Evolutionary conservation across 2,329 filamentous ascomycete species (phyloP), one percentile per base, ranked within the genome.

Genomic region (Beauveria varroae): DNA sequence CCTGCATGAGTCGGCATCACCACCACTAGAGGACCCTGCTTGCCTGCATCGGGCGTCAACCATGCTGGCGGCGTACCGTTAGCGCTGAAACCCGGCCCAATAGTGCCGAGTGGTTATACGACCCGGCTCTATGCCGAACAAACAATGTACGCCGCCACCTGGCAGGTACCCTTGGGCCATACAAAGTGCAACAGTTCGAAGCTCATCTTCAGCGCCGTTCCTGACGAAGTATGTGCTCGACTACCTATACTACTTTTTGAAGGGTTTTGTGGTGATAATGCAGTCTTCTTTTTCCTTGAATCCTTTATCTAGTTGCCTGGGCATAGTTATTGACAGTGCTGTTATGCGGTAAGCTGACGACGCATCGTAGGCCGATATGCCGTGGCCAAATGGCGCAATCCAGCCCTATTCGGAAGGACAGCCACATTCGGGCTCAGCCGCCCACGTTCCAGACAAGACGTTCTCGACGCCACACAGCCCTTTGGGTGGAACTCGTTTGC

Each of bases 301-400:
- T 1, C 5, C 40, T 5, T 28, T 44, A 10, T 18, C 20, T 14
- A n/a, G 6, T 18, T 5, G 6, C 24, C 24, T n/a, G n/a, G n/a
- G n/a, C n/a, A n/a, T n/a, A n/a, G 24, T 26, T 6, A 5, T 16
- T 8, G 16, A 22, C 5, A 10, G 12, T 7, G 16, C 26, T 28
- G 6, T 14, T 16, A 46, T 56, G 41, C 52, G 9, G 54, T 57
- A 57, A 57, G 54, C 54, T 57, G 54, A 57, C 54, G 30, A 10
- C 9, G 9, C 24, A 34, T 40, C 20, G 37, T 9, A 46, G 20
- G 28, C 28, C n/a, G n/a, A 34, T 18, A 20, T n/a, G 20, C 34
- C 10, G 14, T 7, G 9, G 14, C 8, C 56, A 50, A 58, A 49
- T 58, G 46, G 30, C 56, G 54, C 54, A 57, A 57, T 26, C 43